Evolutionary conservation across 2,329 filamentous ascomycete genomes (phyloP).

Genomic region (Acrocalymma vagum): DNA sequence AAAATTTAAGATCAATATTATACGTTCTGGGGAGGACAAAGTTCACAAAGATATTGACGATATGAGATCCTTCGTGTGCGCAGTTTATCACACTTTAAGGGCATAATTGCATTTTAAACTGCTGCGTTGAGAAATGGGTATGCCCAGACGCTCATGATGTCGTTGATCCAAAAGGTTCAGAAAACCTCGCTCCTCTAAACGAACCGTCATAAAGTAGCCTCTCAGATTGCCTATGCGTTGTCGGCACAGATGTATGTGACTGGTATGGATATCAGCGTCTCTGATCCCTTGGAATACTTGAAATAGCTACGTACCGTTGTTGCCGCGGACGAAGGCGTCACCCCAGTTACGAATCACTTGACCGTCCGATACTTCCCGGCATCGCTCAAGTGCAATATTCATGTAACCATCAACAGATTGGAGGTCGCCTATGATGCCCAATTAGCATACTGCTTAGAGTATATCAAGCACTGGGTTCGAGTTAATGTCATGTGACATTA

Average conservation of each 20-base stretch:
- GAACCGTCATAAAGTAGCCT: background rate
- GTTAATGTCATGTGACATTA: no score
- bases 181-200: background rate
- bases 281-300: background rate
- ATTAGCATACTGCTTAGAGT: conserved; percentile 13
- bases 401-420: conserved; percentile 99
- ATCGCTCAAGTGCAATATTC: conserved; percentile 98
- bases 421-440: conserved; percentile 74
- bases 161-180: no score
- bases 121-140: no score
- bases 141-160: no score
- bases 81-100: no score
- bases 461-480: no score
- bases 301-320: conserved; percentile 78
- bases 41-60: no score
- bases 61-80: no score
- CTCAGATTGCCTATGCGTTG: conserved; percentile 25
- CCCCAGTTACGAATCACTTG: conserved; percentile 84
- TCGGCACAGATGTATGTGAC: conserved; percentile 44
- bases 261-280: conserved; percentile 13
- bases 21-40: no score
- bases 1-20: no score
- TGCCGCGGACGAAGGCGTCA: conserved; percentile 94
- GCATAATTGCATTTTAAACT: no score
- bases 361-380: conserved; percentile 89